Evolutionary conservation across 495 filamentous ascomycete genomes (phyloP).

Genomic region (Chlorociboria aeruginascens): DNA sequence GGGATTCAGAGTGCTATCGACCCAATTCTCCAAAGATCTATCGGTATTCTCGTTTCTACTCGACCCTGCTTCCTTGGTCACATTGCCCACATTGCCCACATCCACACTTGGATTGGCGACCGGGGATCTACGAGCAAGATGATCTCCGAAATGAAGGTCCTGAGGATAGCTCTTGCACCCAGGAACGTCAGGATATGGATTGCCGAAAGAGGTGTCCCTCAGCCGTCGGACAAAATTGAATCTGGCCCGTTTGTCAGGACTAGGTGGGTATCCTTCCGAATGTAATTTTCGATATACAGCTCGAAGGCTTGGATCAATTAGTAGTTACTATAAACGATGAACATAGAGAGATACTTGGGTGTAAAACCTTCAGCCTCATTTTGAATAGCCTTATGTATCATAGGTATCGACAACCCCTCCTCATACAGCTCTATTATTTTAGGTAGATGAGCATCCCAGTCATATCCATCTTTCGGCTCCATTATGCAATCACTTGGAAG

Average conservation of each 20-base stretch:
- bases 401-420: neutral
- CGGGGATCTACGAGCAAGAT: no score
- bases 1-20: no score
- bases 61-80: no score
- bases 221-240: no score
- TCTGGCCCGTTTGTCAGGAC: neutral
- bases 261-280: constrained; percentile 1
- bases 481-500: neutral
- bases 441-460: constrained; percentile 3
- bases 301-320: neutral
- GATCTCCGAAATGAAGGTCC: no score
- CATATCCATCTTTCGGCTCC: constrained; percentile 2
- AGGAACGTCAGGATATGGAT: no score
- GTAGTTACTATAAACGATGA: neutral
- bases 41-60: no score
- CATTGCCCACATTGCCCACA: no score
- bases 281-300: constrained; percentile 1
- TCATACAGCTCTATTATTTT: constrained; percentile 2
- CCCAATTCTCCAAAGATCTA: no score
- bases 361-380: constrained; percentile 1
- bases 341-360: neutral
- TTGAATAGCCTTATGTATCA: constrained; percentile 1
- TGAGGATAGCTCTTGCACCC: no score
- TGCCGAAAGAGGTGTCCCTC: no score
- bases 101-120: no score